These are phyloP conservation scores for Skeletonema marinoi DNA, from an alignment of 108 stramenopile genomes.

Conservation along the genomic window DNA sequence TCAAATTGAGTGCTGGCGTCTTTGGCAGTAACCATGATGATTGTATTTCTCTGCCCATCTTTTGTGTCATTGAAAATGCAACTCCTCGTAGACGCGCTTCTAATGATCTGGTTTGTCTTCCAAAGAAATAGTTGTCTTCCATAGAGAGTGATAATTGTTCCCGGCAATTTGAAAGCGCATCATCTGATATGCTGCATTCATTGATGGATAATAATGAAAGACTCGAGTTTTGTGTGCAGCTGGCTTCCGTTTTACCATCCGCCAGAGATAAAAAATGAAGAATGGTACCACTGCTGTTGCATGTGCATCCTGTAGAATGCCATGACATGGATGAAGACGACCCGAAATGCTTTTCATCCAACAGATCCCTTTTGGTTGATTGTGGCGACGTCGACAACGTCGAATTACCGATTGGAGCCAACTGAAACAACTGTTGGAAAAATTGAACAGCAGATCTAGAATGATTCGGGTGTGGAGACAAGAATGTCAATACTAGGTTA, in stretches of 20 bases:
- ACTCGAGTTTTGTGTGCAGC: not conserved
- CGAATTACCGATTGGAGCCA: not conserved
- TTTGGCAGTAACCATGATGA: conserved; percentile 28
- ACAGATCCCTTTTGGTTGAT: conserved; percentile 1
- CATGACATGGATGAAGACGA: conserved; percentile 44
- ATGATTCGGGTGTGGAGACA: conserved; percentile 52
- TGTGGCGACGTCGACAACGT: not conserved
- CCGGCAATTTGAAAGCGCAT: not conserved
- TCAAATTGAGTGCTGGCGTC: not conserved
- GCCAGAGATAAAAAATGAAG: conserved; percentile 58
- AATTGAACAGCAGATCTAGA: conserved; percentile 51
- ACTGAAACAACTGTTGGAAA: conserved; percentile 32
- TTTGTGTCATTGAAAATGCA: not conserved
- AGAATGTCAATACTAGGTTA: conserved; percentile 57
- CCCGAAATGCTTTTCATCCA: conserved; percentile 49
- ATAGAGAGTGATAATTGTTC: not conserved
- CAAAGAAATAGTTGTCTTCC: not conserved
- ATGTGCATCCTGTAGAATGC: conserved; percentile 56
- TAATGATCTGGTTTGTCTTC: not conserved
- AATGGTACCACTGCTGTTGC: conserved; percentile 55
- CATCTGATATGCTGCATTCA: not conserved
- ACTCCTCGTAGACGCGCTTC: conserved; percentile 26
- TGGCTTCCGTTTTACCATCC: not conserved
- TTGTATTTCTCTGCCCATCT: conserved; percentile 6
- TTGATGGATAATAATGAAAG: not conserved